Percentiles rank a stretch among this genome's conserved stretches.
Evolutionary conservation across 371 early-diverging fungal species (phyloP).

Genomic region (Rhizomucor miehei): DNA sequence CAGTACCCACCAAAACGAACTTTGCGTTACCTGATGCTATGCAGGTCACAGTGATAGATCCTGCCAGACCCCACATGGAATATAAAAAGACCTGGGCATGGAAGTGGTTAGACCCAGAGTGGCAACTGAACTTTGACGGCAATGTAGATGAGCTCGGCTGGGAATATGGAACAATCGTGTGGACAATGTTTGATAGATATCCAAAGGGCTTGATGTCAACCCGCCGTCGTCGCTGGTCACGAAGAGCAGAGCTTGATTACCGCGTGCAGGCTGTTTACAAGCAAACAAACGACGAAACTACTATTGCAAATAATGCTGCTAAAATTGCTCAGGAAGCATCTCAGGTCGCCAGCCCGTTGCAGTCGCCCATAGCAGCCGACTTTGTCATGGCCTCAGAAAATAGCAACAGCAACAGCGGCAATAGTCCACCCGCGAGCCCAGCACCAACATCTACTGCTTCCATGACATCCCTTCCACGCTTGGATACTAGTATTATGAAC

Average conservation of each 20-base stretch:
- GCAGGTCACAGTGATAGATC: conserved; percentile 2
- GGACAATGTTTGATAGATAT: conserved; percentile 14
- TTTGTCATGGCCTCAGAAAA: not conserved
- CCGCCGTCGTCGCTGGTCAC: conserved; percentile 20
- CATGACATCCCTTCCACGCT: not conserved
- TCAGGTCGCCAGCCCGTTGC: not conserved
- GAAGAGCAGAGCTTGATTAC: conserved; percentile 12
- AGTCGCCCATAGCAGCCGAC: not conserved
- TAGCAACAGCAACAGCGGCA: no score
- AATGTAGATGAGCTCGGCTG: conserved; percentile 15
- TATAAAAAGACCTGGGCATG: conserved; percentile 12
- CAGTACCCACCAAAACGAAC: conserved; percentile 3
- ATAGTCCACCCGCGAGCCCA: not conserved
- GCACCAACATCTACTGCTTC: not conserved
- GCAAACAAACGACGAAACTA: not conserved
- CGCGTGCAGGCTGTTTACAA: conserved; percentile 2
- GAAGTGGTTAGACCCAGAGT: conserved; percentile 16
- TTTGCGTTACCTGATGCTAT: conserved; percentile 9
- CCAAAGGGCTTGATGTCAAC: conserved; percentile 17
- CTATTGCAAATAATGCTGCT: not conserved
- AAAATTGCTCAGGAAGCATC: no score
- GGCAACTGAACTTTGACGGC: conserved; percentile 10
- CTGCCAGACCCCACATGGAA: not conserved
- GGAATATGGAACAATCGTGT: conserved; percentile 16
- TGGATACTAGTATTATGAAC: no score